Conservation (phyloP, 345 rosid species). For the Brassica nigra region DNA sequence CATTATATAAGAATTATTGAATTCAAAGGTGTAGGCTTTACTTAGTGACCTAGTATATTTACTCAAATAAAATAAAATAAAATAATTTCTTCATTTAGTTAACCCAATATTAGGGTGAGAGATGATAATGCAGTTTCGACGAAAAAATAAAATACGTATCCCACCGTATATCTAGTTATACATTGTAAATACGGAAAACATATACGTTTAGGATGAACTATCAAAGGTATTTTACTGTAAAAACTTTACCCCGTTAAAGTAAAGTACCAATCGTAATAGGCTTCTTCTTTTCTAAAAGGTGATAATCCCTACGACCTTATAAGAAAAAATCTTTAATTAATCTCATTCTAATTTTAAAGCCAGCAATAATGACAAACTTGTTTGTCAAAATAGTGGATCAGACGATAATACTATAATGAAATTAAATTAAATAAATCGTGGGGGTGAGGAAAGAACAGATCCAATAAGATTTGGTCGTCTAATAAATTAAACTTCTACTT, state of each 20-base stretch:
- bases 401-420: slow-evolving; percentile 14
- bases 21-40: neutral
- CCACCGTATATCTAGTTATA: slow-evolving; percentile 9
- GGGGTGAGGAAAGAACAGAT: slow-evolving; percentile 33
- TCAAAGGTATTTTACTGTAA: slow-evolving; percentile 10
- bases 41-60: neutral
- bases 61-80: neutral
- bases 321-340: neutral
- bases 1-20: neutral
- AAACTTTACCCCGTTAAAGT: slow-evolving; percentile 25
- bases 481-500: slow-evolving; percentile 34
- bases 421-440: neutral
- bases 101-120: neutral
- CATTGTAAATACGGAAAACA: slow-evolving; percentile 21
- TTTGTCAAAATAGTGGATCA: slow-evolving; percentile 12
- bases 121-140: slow-evolving; percentile 10
- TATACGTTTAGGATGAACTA: slow-evolving; percentile 23
- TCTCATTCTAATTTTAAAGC: slow-evolving; percentile 32
- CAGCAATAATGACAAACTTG: slow-evolving; percentile 30
- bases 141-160: slow-evolving; percentile 12
- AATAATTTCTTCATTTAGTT: neutral
- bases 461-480: slow-evolving; percentile 43
- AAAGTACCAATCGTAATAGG: slow-evolving; percentile 30
- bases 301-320: slow-evolving; percentile 17
- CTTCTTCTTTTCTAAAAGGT: slow-evolving; percentile 20